These are phyloP conservation scores for Huntiella omanensis DNA, from an alignment of 2,329 filamentous ascomycete genomes.

Conservation along the genomic window DNA sequence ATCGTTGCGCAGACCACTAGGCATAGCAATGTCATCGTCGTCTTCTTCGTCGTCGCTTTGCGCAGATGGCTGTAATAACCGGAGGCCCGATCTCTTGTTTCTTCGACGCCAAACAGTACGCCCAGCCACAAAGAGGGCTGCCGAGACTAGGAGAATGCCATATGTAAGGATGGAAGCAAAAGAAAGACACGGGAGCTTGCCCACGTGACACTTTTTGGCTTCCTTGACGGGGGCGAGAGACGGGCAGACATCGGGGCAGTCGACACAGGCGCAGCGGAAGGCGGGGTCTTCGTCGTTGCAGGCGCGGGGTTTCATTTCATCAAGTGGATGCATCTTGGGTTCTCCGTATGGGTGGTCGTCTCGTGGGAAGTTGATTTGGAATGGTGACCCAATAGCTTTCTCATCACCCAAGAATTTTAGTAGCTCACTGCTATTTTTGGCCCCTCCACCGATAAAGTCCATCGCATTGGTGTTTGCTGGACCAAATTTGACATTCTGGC, in stretches of 20 bases:
- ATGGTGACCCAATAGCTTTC: constrained; percentile 78
- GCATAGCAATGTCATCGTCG: constrained; percentile 42
- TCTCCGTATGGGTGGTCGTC: constrained; percentile 22
- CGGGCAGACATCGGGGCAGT: constrained; percentile 75
- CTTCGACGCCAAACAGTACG: constrained; percentile 61
- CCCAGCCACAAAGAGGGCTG: constrained; percentile 48
- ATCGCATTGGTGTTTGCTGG: constrained; percentile 86
- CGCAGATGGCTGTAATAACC: constrained; percentile 65
- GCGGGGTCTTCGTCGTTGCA: constrained; percentile 78
- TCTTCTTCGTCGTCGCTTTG: constrained; percentile 90
- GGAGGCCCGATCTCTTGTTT: constrained; percentile 57
- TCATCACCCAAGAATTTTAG: constrained; percentile 87
- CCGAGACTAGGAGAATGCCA: constrained; percentile 48
- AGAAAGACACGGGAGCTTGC: constrained; percentile 75
- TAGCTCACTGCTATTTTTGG: constrained; percentile 72
- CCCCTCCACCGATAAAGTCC: constrained; percentile 87
- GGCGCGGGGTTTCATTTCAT: constrained; percentile 55
- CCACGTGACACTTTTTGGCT: constrained; percentile 58
- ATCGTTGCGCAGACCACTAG: constrained; percentile 59
- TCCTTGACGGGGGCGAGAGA: constrained; percentile 58
- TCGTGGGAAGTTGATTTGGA: constrained; percentile 85
- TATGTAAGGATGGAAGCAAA: constrained; percentile 85
- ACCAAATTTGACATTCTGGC: constrained; percentile 97
- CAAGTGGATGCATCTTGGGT: constrained; percentile 45
- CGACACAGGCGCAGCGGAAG: constrained; percentile 83